Conservation (phyloP, 176 grass and related monocot genomes). For the Aegilops tauschii region DNA sequence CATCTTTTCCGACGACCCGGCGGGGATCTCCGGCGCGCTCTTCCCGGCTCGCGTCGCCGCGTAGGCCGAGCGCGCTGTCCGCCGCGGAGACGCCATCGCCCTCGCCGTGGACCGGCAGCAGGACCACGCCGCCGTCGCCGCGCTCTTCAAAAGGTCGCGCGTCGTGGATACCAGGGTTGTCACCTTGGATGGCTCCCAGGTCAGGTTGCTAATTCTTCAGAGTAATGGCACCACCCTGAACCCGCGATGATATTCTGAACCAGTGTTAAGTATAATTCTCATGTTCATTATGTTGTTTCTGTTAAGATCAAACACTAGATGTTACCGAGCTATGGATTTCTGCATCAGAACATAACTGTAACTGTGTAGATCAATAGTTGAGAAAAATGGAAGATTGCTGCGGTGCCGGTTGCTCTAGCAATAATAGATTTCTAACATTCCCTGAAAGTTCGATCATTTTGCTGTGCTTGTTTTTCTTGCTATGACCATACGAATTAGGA, state of each 20-base stretch:
- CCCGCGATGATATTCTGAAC: not conserved
- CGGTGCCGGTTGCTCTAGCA: not conserved
- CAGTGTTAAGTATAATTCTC: not conserved
- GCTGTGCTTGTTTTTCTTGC: too few species aligned
- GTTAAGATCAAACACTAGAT: not conserved
- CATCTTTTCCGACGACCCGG: conserved; percentile 51
- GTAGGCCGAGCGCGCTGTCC: conserved; percentile 61
- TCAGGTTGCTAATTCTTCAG: conserved; percentile 59
- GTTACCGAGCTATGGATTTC: not conserved
- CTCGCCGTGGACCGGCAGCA: conserved; percentile 33
- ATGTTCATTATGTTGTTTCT: not conserved
- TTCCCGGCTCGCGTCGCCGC: conserved; percentile 53
- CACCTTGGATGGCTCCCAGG: conserved; percentile 54
- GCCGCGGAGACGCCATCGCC: conserved; percentile 41
- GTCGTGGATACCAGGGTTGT: conserved; percentile 52
- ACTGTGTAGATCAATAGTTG: not conserved
- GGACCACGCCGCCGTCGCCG: conserved; percentile 37
- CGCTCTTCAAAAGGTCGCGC: conserved; percentile 62
- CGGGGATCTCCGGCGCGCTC: conserved; percentile 47
- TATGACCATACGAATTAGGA: too few species aligned
- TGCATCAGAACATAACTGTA: not conserved
- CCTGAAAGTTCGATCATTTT: too few species aligned
- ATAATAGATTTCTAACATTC: too few species aligned
- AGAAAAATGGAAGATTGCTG: not conserved
- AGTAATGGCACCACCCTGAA: conserved; percentile 48